Base-by-base conservation (phyloP, 208 protist species). In the Trypanosoma scelopori region DNA sequence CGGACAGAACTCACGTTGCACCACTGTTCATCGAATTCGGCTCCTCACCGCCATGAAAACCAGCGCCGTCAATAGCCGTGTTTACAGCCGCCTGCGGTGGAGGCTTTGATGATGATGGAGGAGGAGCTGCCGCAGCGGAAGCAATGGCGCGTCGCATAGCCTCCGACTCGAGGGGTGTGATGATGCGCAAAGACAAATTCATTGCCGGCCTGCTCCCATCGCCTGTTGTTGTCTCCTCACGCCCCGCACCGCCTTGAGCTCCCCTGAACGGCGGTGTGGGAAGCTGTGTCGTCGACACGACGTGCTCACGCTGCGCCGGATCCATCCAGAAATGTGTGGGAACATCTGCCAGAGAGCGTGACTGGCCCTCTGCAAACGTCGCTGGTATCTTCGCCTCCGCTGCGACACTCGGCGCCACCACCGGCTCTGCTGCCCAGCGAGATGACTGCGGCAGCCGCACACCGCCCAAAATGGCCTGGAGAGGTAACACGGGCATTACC, bases 401-500 rank as follows among this genome's bases (percentile, higher is more conserved):
- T 35, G 76, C 81, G 11, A 79, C 78, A 42, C 76, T 79, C 12
- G 89, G 85, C 18, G 87, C 80, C 28, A 90, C 74, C 47, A 89
- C 73, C 7, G 78, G 81, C 28, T 82, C 57, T 18, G 69, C 58
- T 27, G 69, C 57, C 77, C 83, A 89, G 35, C 43, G 52, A 52
- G 48, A 16, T 13, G 55, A 57, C 15, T 45, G 48, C 43, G 51
- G 58, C 42, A 65, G 30, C 18, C 71, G 53, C 55, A 69, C 67
- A 5, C 88, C 88, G 18, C 82, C 88, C 0, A 91, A 74, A 7
- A 89, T 62, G 11, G 85, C 72, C 68, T 91, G 83, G 52, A 80
- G 77, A 18, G 88, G 85, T 35, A 92, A 71, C 43, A 92, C 85
- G 9, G 88, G 88, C 25, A 80, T 74, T 39, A 96, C 79, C 48